Percentiles rank a stretch among this genome's conserved stretches.
These are phyloP conservation scores for Tolypocladium guangdongense DNA, from an alignment of 2,329 filamentous ascomycete species.

Conservation along the genomic window DNA sequence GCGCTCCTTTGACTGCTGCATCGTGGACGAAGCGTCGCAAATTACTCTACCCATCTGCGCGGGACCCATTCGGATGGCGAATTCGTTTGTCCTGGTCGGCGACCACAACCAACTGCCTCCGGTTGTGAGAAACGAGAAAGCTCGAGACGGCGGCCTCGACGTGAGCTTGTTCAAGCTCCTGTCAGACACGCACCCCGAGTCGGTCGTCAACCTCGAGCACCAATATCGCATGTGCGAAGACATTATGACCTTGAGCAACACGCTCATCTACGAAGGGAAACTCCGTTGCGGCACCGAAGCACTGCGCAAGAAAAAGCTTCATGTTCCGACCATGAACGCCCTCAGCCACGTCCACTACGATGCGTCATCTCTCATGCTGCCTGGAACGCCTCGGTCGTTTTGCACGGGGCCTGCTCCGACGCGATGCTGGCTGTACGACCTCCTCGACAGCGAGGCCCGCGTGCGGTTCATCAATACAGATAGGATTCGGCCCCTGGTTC, in stretches of 20 bases:
- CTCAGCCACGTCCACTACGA: conserved; percentile 51
- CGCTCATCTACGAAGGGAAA: conserved; percentile 81
- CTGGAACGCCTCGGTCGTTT: conserved; percentile 33
- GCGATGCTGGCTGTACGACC: conserved; percentile 65
- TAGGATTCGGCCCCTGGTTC: conserved; percentile 47
- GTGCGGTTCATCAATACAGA: conserved; percentile 91
- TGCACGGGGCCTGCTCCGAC: conserved; percentile 40
- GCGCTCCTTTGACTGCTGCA: conserved; percentile 92
- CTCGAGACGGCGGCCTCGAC: conserved; percentile 75
- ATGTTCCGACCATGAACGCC: conserved; percentile 53
- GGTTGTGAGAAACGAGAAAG: conserved; percentile 84
- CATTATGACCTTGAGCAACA: conserved; percentile 89
- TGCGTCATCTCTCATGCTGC: conserved; percentile 30
- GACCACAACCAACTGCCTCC: conserved; percentile 95
- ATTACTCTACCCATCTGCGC: conserved; percentile 93
- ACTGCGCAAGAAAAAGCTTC: conserved; percentile 59
- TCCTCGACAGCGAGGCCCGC: conserved; percentile 59
- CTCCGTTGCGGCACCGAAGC: conserved; percentile 78
- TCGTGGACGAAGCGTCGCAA: conserved; percentile 95
- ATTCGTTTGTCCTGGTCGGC: conserved; percentile 87
- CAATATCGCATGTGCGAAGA: conserved; percentile 99
- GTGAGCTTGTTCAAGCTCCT: conserved; percentile 89
- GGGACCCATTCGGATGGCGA: conserved; percentile 85
- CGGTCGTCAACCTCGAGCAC: conserved; percentile 85
- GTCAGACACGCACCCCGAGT: conserved; percentile 76